Base-by-base conservation (phyloP, 139 green algal species). In the Chlamydomonas incerta region DNA sequence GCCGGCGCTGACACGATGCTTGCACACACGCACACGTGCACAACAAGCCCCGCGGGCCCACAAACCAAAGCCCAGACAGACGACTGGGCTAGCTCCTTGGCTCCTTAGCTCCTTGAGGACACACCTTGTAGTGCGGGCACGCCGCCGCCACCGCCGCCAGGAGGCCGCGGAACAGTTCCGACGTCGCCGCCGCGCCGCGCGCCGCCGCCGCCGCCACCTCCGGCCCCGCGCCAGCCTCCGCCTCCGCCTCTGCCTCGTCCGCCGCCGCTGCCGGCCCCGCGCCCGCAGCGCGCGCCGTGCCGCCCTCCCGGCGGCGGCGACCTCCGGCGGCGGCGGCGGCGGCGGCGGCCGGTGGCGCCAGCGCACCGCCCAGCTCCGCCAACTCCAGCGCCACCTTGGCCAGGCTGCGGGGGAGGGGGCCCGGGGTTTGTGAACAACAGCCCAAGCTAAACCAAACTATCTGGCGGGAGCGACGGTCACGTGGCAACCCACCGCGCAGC, bases 71-170 rank as follows among this genome's bases (percentile, higher is more conserved):
- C n/a, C n/a, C n/a, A n/a, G n/a, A n/a, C n/a, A n/a, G n/a, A n/a
- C n/a, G n/a, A n/a, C n/a, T n/a, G n/a, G n/a, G n/a, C n/a, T n/a
- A n/a, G n/a, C n/a, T n/a, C n/a, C n/a, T n/a, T n/a, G n/a, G n/a
- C n/a, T n/a, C n/a, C n/a, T n/a, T n/a, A n/a, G n/a, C n/a, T n/a
- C n/a, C n/a, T n/a, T n/a, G n/a, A n/a, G n/a, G n/a, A 50, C 41
- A 50, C 55, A 85, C 80, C 68, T 86, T 86, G 80, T 86, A 86
- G 52, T 86, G 68, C 68, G 14, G 5, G 34, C 80, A 86, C 10
- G 52, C 33, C 15, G 67, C 68, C 23, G 55, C 68, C 31, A 86
- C 80, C 9, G 52, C 10, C 34, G 28, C 52, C 55, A 86, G 67
- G 33, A 86, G 55, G 0, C 68, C 50, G 1, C 41, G 34, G 20